Evolutionary conservation across 2,329 filamentous ascomycete species (phyloP).

Genomic region (Colletotrichum orchidophilum): DNA sequence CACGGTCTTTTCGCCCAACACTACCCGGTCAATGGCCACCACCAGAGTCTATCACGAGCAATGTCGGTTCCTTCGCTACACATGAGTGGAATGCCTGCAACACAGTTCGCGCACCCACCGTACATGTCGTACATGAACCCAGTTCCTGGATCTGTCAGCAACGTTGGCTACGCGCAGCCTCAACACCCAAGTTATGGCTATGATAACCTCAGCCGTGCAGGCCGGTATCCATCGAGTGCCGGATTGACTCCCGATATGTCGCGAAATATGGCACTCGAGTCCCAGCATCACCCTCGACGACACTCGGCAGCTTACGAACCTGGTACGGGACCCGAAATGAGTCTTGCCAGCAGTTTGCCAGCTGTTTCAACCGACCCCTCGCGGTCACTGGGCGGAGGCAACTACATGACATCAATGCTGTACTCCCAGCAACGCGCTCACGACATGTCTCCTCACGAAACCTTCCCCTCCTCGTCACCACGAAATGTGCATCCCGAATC

Average conservation of each 20-base stretch:
- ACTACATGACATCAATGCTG: conserved; percentile 27
- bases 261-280: conserved; percentile 17
- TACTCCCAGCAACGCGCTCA: conserved; percentile 23
- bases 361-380: conserved; percentile 13
- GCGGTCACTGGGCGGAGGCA: neutral
- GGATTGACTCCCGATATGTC: conserved; percentile 17
- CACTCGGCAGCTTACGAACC: conserved; percentile 30
- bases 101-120: conserved; percentile 11
- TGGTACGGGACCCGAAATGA: conserved; percentile 19
- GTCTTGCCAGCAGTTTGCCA: conserved; percentile 19
- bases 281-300: conserved; percentile 25
- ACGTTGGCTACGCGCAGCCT: conserved; percentile 12
- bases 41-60: conserved; percentile 40
- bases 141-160: conserved; percentile 14
- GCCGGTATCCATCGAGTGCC: conserved; percentile 17
- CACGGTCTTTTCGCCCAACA: conserved; percentile 18
- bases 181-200: conserved; percentile 21
- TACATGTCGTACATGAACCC: conserved; percentile 23
- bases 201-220: conserved; percentile 8
- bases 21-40: conserved; percentile 29
- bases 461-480: conserved; percentile 18
- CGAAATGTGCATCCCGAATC: conserved; percentile 24
- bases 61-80: conserved; percentile 32
- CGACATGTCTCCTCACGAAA: conserved; percentile 25
- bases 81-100: conserved; percentile 13